Evolutionary conservation across 257 asterid species (phyloP).

Genomic region (Przewalskia tangutica): DNA sequence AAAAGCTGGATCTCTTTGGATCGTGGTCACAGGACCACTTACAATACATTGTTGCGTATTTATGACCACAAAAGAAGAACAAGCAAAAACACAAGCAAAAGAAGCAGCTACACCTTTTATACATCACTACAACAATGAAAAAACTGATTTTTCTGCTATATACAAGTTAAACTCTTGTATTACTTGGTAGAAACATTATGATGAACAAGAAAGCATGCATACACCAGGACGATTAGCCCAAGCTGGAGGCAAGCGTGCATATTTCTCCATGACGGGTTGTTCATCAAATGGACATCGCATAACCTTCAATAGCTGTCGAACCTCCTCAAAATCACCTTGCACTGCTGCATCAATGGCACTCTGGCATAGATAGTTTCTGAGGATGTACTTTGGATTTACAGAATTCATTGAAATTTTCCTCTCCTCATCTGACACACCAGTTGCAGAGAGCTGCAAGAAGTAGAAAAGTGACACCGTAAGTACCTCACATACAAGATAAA

Average conservation of each 20-base stretch:
- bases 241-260: slow-evolving; percentile 86
- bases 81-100: background rate
- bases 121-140: background rate
- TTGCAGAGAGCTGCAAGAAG: slow-evolving; percentile 38
- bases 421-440: slow-evolving; percentile 56
- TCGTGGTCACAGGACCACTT: too few relatives aligned
- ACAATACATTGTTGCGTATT: background rate
- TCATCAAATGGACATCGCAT: slow-evolving; percentile 75
- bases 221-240: slow-evolving; percentile 99
- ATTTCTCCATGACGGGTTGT: slow-evolving; percentile 91
- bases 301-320: slow-evolving; percentile 57
- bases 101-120: background rate
- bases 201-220: slow-evolving; percentile 97
- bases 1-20: background rate
- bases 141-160: background rate
- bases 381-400: slow-evolving; percentile 78
- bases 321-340: slow-evolving; percentile 80
- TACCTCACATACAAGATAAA: background rate
- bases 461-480: background rate
- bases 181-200: slow-evolving; percentile 28
- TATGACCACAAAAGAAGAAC: background rate
- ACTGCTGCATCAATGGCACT: slow-evolving; percentile 93
- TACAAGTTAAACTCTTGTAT: slow-evolving; percentile 1
- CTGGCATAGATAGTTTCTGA: slow-evolving; percentile 87
- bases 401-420: slow-evolving; percentile 79